Evolutionary conservation across 495 filamentous ascomycete species (phyloP).

Genomic region (Usnea hakonensis): DNA sequence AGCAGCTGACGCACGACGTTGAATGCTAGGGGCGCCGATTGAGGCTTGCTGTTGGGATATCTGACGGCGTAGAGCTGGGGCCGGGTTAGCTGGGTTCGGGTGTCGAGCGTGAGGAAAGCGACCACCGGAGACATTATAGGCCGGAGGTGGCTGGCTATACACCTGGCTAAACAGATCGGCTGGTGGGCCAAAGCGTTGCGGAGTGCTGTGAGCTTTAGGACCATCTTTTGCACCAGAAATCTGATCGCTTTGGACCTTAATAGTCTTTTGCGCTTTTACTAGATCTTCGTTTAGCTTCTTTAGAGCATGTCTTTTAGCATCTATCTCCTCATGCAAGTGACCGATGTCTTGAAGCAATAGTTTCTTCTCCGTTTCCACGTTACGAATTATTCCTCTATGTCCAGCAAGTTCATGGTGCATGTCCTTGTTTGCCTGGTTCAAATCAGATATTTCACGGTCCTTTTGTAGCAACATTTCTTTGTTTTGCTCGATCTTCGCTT

Average conservation of each 20-base stretch:
- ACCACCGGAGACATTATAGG: neutral
- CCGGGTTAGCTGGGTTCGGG: neutral
- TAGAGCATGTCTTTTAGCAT: neutral
- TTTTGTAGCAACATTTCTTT: neutral
- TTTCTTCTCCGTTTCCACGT: neutral
- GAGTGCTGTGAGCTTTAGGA: neutral
- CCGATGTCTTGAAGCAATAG: neutral
- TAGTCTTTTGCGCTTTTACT: slow-evolving; percentile 23
- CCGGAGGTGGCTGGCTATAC: slow-evolving; percentile 5
- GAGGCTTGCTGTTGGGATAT: neutral
- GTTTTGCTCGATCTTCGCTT: neutral
- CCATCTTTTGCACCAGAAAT: slow-evolving; percentile 20
- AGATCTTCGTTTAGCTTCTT: slow-evolving; percentile 20
- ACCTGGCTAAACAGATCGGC: neutral
- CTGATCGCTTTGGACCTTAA: slow-evolving; percentile 27
- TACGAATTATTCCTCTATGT: neutral
- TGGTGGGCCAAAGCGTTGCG: neutral
- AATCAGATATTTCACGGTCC: neutral
- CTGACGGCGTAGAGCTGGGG: neutral
- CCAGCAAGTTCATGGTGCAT: neutral
- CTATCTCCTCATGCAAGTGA: neutral
- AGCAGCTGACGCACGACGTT: neutral
- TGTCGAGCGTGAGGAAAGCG: neutral
- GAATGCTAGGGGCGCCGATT: neutral
- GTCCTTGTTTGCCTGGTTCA: neutral